Conservation (phyloP, 805 yeast genomes). For the Metschnikowia arizonensis region DNA sequence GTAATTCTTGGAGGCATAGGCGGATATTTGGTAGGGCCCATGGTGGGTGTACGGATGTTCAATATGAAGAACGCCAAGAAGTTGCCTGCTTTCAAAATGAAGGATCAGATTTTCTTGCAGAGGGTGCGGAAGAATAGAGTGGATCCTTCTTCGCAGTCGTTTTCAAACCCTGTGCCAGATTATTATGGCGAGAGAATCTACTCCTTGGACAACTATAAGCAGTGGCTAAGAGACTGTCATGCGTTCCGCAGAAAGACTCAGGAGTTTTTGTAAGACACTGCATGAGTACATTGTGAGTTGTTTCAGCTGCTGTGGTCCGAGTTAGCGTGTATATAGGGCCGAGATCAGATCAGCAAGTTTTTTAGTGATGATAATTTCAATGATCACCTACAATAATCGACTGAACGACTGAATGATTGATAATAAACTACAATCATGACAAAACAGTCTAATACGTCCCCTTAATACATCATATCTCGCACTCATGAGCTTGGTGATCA, state of each 20-base stretch:
- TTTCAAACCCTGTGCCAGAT: conserved; percentile 96
- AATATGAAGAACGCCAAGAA: conserved; percentile 46
- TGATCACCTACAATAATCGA: too few relatives aligned
- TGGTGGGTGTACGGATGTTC: conserved; percentile 69
- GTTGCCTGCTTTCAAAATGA: conserved; percentile 47
- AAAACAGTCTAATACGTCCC: too few relatives aligned
- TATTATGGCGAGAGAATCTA: conserved; percentile 96
- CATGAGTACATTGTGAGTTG: not conserved
- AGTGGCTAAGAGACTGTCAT: conserved; percentile 94
- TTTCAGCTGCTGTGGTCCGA: not conserved
- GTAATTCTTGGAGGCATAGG: conserved; percentile 66
- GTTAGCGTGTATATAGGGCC: not conserved
- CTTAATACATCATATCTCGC: too few relatives aligned
- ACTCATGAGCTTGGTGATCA: too few relatives aligned
- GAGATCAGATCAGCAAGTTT: not conserved
- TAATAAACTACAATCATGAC: too few relatives aligned
- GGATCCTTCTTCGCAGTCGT: conserved; percentile 86
- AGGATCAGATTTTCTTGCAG: conserved; percentile 70
- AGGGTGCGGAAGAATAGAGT: conserved; percentile 78
- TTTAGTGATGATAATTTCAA: too few relatives aligned
- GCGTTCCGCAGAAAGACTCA: conserved; percentile 80
- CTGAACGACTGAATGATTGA: too few relatives aligned
- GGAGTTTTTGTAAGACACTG: conserved; percentile 64
- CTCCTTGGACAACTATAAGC: conserved; percentile 79
- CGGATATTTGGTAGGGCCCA: conserved; percentile 83